Evolutionary conservation across 1,284 basidiomycete genomes (phyloP), one percentile per base, ranked within the genome.

Genomic region (Malassezia equina): DNA sequence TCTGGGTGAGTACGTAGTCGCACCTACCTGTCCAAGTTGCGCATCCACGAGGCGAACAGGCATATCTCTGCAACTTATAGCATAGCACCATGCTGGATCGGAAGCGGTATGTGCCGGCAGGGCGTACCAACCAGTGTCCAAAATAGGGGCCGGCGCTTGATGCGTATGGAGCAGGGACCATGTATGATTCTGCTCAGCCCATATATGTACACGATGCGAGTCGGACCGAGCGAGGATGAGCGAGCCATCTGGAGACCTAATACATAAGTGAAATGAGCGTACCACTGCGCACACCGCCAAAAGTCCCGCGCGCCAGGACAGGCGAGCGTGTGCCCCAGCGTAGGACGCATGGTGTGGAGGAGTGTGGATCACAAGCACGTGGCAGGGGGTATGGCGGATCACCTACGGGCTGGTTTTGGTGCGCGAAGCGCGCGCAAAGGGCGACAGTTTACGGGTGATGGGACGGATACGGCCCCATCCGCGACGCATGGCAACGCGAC

Each of bases 401-500:
- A 48, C 33, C 47, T 48, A 36, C 31, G 24, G 24, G 12, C 19
- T 27, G 12, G n/a, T 46, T 46, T 46, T 46, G 44, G 44, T 25
- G 25, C 36, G 36, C 41, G 41, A 24, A 25, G 32, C 24, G 46
- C 33, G 23, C 46, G 23, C 15, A 13, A 47, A 36, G 23, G 47
- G 47, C 25, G 47, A 42, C 28, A 21, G 15, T 19, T 32, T 47
- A 9, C 48, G 40, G 13, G 47, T 24, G 23, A 55, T 44, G 5
- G 31, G 47, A 27, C 55, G 49, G 24, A 47, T 67, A 31, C 64
- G 56, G 9, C 65, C 66, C 66, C 66, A 69, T 0, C 66, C 66
- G 29, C 65, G 62, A 28, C 65, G 60, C 12, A 64, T 47, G 3
- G 66, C 66, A 31, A 51, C 53, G 19, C 64, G 47, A 45, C 62